Conservation (phyloP, 148 eudicot species). For the Fagopyrum esculentum region DNA sequence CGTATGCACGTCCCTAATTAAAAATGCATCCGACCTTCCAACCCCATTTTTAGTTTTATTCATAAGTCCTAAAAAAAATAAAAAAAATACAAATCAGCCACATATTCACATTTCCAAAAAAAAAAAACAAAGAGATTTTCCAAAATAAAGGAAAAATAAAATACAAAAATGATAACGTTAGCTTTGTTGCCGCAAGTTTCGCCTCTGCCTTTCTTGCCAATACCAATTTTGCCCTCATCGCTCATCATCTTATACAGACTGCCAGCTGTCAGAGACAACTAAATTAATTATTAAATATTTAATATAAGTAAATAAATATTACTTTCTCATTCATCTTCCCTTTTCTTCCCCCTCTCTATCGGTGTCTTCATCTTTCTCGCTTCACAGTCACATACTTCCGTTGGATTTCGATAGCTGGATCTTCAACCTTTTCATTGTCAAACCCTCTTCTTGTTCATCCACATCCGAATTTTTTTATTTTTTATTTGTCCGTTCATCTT, state of each 20-base stretch:
- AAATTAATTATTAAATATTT: background rate
- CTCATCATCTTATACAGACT: background rate
- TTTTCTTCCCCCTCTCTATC: conserved; percentile 2
- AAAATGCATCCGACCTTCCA: no score
- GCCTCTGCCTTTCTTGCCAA: background rate
- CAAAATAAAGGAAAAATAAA: no score
- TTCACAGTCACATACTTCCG: conserved; percentile 1
- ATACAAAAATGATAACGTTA: background rate
- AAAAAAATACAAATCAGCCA: no score
- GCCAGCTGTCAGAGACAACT: conserved; percentile 2
- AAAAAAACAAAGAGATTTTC: no score
- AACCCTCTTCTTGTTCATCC: background rate
- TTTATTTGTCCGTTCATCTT: background rate
- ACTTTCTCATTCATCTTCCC: background rate
- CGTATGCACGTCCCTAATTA: no score
- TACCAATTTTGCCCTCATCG: conserved; percentile 7
- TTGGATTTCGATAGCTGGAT: conserved; percentile 4
- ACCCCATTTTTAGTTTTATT: no score
- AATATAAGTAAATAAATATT: background rate
- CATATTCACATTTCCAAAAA: no score
- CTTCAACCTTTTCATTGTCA: conserved; percentile 2
- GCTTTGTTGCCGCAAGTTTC: background rate
- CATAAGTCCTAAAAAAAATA: no score
- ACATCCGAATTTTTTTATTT: background rate
- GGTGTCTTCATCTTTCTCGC: conserved; percentile 12